Evolutionary conservation across 2,329 filamentous ascomycete genomes (phyloP).

Genomic region (Xylariaceae sp.): DNA sequence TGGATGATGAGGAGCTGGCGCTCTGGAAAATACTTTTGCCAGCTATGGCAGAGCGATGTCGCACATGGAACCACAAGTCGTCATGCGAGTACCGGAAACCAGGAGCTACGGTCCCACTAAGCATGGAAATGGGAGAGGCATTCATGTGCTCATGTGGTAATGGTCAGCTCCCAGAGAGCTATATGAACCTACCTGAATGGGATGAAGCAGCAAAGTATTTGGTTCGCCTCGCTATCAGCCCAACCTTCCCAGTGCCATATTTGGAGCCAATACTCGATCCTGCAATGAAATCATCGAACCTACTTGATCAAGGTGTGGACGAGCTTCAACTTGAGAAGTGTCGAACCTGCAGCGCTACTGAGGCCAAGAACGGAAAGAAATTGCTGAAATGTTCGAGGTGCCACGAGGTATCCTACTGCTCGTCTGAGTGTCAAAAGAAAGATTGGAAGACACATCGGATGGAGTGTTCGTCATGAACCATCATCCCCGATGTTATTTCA

Average conservation of each 20-base stretch:
- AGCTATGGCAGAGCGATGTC: conserved; percentile 54
- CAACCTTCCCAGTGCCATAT: conserved; percentile 53
- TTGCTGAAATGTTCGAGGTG: conserved; percentile 57
- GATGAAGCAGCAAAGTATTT: conserved; percentile 50
- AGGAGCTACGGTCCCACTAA: conserved; percentile 48
- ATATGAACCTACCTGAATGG: conserved; percentile 51
- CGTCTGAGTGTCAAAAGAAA: conserved; percentile 57
- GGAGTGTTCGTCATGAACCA: conserved; percentile 47
- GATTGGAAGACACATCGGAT: conserved; percentile 61
- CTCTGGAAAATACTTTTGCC: conserved; percentile 56
- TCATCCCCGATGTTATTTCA: no score
- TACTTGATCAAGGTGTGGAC: no score
- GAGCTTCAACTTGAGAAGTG: no score
- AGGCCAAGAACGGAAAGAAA: conserved; percentile 37
- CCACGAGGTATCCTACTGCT: conserved; percentile 56
- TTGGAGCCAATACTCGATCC: conserved; percentile 47
- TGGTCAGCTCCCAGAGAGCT: conserved; percentile 50
- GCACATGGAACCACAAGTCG: conserved; percentile 53
- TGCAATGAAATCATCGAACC: no score
- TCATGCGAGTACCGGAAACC: conserved; percentile 52
- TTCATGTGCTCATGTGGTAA: conserved; percentile 55
- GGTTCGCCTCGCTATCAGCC: conserved; percentile 65
- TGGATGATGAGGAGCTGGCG: no score
- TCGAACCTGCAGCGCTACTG: conserved; percentile 38
- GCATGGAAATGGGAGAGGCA: conserved; percentile 40